Conservation (phyloP, 805 yeast genomes). For the Yamadazyma olivae region DNA sequence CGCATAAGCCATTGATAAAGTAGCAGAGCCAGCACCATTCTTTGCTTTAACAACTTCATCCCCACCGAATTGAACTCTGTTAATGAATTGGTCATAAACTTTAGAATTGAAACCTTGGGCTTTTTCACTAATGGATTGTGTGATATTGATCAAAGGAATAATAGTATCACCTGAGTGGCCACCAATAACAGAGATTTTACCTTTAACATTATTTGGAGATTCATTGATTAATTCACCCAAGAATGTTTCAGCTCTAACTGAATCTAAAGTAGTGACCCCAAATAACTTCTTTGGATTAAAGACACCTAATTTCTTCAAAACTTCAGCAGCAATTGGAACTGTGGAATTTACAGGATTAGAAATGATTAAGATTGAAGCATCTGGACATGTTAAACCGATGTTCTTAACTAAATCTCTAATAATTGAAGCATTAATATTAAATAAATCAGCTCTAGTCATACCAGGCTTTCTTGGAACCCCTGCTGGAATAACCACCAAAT, state of each 20-base stretch:
- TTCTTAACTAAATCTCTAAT: constrained; percentile 41
- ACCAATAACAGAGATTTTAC: constrained; percentile 42
- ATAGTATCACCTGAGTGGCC: constrained; percentile 49
- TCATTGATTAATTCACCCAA: constrained; percentile 34
- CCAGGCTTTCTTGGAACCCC: constrained; percentile 50
- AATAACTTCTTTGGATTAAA: constrained; percentile 44
- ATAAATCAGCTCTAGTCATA: constrained; percentile 47
- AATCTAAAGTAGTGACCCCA: constrained; percentile 46
- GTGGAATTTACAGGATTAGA: constrained; percentile 48
- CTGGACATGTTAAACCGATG: constrained; percentile 36
- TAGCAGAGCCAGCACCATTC: constrained; percentile 93
- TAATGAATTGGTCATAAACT: constrained; percentile 27
- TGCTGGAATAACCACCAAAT: constrained; percentile 44
- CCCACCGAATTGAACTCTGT: constrained; percentile 66
- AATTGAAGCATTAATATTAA: constrained; percentile 45
- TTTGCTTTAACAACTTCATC: constrained; percentile 96
- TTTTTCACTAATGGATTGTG: constrained; percentile 13
- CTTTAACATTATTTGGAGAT: constrained; percentile 31
- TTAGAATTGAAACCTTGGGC: constrained; percentile 11
- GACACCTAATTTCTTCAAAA: constrained; percentile 43
- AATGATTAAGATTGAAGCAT: constrained; percentile 43
- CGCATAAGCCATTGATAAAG: constrained; percentile 94
- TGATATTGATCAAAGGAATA: constrained; percentile 32
- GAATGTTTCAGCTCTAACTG: constrained; percentile 46
- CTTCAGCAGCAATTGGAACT: constrained; percentile 48